Evolutionary conservation across 768 basidiomycete species (phyloP).

Genomic region (Chlorophyllum brunneum): DNA sequence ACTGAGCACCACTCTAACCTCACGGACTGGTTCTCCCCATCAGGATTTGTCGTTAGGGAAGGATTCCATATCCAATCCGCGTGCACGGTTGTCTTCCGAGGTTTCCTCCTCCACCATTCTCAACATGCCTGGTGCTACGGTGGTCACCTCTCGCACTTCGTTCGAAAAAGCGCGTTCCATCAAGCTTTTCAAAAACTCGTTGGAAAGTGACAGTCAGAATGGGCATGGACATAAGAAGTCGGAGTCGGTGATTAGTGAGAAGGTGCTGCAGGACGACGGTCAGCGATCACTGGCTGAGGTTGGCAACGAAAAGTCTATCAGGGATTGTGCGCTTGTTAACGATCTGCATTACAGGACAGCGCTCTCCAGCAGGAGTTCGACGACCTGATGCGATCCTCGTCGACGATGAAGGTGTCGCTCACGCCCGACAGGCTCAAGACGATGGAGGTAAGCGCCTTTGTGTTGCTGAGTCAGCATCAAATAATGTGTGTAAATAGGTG

Average conservation of each 20-base stretch:
- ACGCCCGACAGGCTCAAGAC: slow-evolving; percentile 91
- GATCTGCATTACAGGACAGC: slow-evolving; percentile 40
- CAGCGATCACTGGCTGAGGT: slow-evolving; percentile 31
- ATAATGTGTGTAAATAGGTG: slow-evolving; percentile 40
- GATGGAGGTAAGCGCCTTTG: slow-evolving; percentile 72
- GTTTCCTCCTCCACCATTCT: slow-evolving; percentile 27
- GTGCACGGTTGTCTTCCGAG: slow-evolving; percentile 38
- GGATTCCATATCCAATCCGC: slow-evolving; percentile 26
- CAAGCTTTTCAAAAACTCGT: slow-evolving; percentile 52
- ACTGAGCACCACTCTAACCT: slow-evolving; percentile 30
- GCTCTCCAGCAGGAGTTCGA: slow-evolving; percentile 80
- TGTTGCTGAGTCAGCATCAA: slow-evolving; percentile 31
- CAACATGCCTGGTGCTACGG: slow-evolving; percentile 18
- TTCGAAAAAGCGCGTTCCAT: slow-evolving; percentile 59
- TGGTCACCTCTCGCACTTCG: slow-evolving; percentile 47
- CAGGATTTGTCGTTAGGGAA: slow-evolving; percentile 34
- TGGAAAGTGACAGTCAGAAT: slow-evolving; percentile 35
- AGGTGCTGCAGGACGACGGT: slow-evolving; percentile 37
- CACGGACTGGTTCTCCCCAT: slow-evolving; percentile 44
- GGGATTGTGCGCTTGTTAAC: slow-evolving; percentile 10
- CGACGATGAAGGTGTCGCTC: slow-evolving; percentile 93
- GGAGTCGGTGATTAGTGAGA: slow-evolving; percentile 51
- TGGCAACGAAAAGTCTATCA: slow-evolving; percentile 6
- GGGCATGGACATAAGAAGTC: slow-evolving; percentile 44
- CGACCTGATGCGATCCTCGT: slow-evolving; percentile 82